Conservation (phyloP, 352 stramenopile species). For the Globisporangium echinulatum region DNA sequence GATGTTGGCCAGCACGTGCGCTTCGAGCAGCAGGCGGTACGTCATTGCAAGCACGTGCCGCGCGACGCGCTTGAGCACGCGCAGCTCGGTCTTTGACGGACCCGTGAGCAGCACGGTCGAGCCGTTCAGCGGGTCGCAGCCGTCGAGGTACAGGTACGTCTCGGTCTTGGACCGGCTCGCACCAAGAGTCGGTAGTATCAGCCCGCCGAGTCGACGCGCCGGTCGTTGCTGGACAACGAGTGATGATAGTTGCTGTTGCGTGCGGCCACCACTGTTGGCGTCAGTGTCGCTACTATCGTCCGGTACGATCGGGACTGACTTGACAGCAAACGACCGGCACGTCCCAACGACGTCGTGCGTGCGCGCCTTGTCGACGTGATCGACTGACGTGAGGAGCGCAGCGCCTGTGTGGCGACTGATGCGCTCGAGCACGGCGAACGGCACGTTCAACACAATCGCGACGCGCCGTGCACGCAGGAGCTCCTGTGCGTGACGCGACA, state of each 20-base stretch:
- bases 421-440: slow-evolving; percentile 85
- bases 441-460: slow-evolving; percentile 93
- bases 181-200: neutral
- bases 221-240: slow-evolving; percentile 1
- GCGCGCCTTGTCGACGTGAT: slow-evolving; percentile 82
- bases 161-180: slow-evolving; percentile 30
- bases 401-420: slow-evolving; percentile 93
- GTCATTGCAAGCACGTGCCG: slow-evolving; percentile 88
- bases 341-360: slow-evolving; percentile 46
- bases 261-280: neutral
- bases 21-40: slow-evolving; percentile 96
- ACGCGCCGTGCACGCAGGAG: slow-evolving; percentile 88
- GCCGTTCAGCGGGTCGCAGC: slow-evolving; percentile 91
- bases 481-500: slow-evolving; percentile 91
- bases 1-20: slow-evolving; percentile 90
- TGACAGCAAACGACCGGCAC: slow-evolving; percentile 64
- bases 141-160: slow-evolving; percentile 94
- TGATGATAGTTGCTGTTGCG: neutral
- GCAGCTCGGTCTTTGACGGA: slow-evolving; percentile 79
- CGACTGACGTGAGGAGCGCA: slow-evolving; percentile 88
- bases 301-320: slow-evolving; percentile 42
- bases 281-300: slow-evolving; percentile 23
- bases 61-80: slow-evolving; percentile 91
- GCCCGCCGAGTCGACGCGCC: neutral
- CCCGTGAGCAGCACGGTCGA: slow-evolving; percentile 93